Percentiles rank a stretch among this genome's conserved stretches.
Evolutionary conservation across 176 grass and related monocot species (phyloP).

Genomic region (Avena insularis): DNA sequence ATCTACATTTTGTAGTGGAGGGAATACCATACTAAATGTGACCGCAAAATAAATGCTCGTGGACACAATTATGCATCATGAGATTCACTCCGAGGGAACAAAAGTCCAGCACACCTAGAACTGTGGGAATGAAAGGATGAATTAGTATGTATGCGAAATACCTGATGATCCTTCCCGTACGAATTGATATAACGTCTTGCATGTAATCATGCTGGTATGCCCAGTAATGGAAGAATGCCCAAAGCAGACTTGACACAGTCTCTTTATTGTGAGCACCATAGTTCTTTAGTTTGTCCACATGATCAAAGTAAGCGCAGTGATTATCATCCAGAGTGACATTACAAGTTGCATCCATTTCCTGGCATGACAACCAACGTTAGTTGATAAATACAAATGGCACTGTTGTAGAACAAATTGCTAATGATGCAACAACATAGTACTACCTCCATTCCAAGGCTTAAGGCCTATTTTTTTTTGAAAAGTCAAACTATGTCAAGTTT

Average conservation of each 20-base stretch:
- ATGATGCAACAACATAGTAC: not conserved
- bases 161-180: constrained; percentile 89
- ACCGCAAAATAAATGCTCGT: constrained; percentile 13
- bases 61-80: constrained; percentile 9
- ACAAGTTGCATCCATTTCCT: constrained; percentile 86
- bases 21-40: constrained; percentile 16
- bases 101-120: not conserved
- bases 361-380: constrained; percentile 27
- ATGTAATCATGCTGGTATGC: constrained; percentile 91
- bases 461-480: too few species aligned
- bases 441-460: too few species aligned
- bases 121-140: not conserved
- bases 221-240: constrained; percentile 98
- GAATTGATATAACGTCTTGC: constrained; percentile 93
- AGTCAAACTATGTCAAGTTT: too few species aligned
- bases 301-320: constrained; percentile 77
- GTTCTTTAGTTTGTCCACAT: constrained; percentile 68
- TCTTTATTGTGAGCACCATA: constrained; percentile 78
- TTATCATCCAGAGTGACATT: constrained; percentile 63
- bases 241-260: constrained; percentile 77
- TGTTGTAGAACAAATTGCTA: constrained; percentile 11
- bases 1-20: constrained; percentile 1
- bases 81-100: not conserved
- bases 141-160: constrained; percentile 39
- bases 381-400: constrained; percentile 14